Evolutionary conservation across 495 filamentous ascomycete genomes (phyloP).

Genomic region (Polyplosphaeria fusca): DNA sequence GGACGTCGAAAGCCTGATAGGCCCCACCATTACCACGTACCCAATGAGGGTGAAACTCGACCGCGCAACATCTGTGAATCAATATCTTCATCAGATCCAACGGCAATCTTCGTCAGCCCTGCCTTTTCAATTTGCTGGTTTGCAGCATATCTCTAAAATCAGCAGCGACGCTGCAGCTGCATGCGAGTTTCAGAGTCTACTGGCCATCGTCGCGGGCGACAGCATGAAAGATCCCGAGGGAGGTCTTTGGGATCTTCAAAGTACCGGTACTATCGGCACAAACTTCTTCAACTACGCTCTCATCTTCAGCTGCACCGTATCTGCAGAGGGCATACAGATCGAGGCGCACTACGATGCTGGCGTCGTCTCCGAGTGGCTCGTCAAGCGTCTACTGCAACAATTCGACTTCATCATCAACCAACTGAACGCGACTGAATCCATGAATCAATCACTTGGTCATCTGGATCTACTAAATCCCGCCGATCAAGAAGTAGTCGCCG

Average conservation of each 20-base stretch:
- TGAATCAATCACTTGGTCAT: neutral
- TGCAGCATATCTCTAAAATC: slow-evolving; percentile 65
- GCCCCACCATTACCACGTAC: slow-evolving; percentile 63
- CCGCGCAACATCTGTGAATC: slow-evolving; percentile 28
- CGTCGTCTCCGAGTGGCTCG: slow-evolving; percentile 24
- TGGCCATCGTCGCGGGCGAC: slow-evolving; percentile 46
- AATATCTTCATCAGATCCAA: slow-evolving; percentile 51
- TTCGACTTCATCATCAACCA: slow-evolving; percentile 20
- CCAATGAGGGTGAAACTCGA: slow-evolving; percentile 55
- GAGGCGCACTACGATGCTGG: slow-evolving; percentile 29
- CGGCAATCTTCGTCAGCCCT: slow-evolving; percentile 52
- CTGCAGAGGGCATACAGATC: slow-evolving; percentile 10
- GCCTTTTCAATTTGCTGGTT: slow-evolving; percentile 63
- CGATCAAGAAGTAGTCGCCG: slow-evolving; percentile 12
- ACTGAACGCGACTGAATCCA: slow-evolving; percentile 8
- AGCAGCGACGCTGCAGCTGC: slow-evolving; percentile 61
- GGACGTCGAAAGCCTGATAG: slow-evolving; percentile 53
- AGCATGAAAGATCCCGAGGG: slow-evolving; percentile 34
- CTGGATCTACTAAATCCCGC: slow-evolving; percentile 14
- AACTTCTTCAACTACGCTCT: slow-evolving; percentile 35
- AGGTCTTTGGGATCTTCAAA: slow-evolving; percentile 30
- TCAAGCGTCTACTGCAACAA: slow-evolving; percentile 21
- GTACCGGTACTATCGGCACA: slow-evolving; percentile 28
- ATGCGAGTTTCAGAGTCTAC: slow-evolving; percentile 61
- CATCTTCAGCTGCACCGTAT: slow-evolving; percentile 25